A percentile compares a stretch with the other conserved stretches of the same genome.
phyloP scores from a whole-genome alignment of 1,284 basidiomycete genomes.

The Kwoniella shivajii region DNA sequence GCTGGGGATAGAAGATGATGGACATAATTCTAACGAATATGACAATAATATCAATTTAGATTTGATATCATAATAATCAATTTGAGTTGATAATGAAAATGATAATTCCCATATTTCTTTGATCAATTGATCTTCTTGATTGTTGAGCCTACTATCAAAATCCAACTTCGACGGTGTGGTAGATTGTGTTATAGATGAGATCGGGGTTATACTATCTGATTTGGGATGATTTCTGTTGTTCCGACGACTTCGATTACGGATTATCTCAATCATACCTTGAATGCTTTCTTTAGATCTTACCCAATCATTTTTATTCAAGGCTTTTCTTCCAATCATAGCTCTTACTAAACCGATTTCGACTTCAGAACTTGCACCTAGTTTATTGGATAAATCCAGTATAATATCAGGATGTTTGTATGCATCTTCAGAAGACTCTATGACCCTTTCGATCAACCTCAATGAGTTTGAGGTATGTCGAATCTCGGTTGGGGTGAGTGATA shows the following conservation, averaged over 20 bases:
- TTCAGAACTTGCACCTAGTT: conserved; percentile 77
- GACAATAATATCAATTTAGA: conserved; percentile 75
- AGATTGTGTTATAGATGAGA: neutral
- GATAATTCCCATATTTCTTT: conserved; percentile 60
- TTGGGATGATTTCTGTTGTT: neutral
- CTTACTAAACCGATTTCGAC: conserved; percentile 76
- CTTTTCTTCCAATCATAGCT: conserved; percentile 84
- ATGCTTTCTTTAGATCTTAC: conserved; percentile 68
- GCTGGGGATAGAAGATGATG: conserved; percentile 71
- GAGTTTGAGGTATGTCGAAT: conserved; percentile 85
- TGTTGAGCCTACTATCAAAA: neutral
- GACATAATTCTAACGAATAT: conserved; percentile 82
- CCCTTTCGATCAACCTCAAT: conserved; percentile 71
- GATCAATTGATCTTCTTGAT: conserved; percentile 10
- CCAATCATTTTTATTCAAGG: conserved; percentile 77
- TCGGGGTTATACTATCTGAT: conserved; percentile 1
- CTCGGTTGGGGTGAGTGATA: conserved; percentile 81
- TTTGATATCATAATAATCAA: conserved; percentile 68
- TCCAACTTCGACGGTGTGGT: no score
- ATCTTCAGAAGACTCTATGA: conserved; percentile 74
- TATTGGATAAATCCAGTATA: conserved; percentile 80
- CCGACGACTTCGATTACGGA: no score
- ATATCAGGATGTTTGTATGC: conserved; percentile 87
- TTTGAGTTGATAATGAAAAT: conserved; percentile 67
- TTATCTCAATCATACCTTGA: conserved; percentile 70